Base-by-base conservation (phyloP, 2,329 filamentous ascomycete species). In the Amauroascus verrucosus region DNA sequence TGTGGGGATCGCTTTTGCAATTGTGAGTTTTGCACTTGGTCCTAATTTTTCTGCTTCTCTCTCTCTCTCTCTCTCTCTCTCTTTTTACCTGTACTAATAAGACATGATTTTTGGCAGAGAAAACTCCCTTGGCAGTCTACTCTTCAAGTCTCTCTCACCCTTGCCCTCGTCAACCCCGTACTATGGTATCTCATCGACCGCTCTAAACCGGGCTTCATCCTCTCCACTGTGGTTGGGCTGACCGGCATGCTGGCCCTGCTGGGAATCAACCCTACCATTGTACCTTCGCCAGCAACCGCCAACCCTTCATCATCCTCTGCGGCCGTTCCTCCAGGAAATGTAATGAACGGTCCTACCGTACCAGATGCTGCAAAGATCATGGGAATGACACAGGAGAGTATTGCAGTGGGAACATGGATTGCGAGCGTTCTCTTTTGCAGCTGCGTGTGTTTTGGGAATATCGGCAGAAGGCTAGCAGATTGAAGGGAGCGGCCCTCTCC, bases 141-240 rank as follows among this genome's bases (percentile, higher is more conserved):
- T 1, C 81, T 95, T n/a, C 93, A 98, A 70, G 83, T 94, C 18
- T 94, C 90, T 1, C 70, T 94, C 24, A 93, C 90, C 0, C 82
- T 98, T 47, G 87, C 89, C 20, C 81, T 97, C 56, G 88, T 86
- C 18, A 97, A 97, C 66, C 91, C 93, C 1, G 85, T 93, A 8
- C 75, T 98, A 16, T 98, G 93, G 93, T 98, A 95, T 70, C 77
- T 97, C 22, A 86, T 98, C 64, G 93, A 98, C 70, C 86, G 91
- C 48, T 93, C 88, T 45, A 83, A 82, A 60, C 80, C 89, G 0
- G 93, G 93, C 3, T 85, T 97, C 60, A 72, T 93, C 32, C 78
- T 96, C 53, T 89, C 88, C 0, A 77, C 83, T 13, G 72, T 80
- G 1, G 83, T 95, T 9, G 86, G 88, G 1, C 65, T 91, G 24